Percentiles rank a stretch among this genome's conserved stretches.
Conservation (phyloP, 768 basidiomycete species). For the Exsudoporus frostii region DNA sequence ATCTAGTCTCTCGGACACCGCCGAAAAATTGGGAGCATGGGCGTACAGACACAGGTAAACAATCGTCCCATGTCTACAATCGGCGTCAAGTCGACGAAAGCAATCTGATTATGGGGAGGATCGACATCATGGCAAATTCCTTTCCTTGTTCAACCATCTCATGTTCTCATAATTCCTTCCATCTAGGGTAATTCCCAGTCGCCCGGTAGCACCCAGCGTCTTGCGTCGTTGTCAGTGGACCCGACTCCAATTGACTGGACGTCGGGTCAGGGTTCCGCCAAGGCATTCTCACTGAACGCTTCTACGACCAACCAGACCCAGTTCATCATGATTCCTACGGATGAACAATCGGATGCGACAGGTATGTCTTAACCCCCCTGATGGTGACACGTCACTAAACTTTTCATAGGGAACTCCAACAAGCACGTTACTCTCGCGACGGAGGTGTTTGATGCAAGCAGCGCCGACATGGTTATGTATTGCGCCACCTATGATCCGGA, state of each 20-base stretch:
- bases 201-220: conserved; percentile 5
- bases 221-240: conserved; percentile 24
- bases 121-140: conserved; percentile 48
- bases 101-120: conserved; percentile 36
- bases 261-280: conserved; percentile 24
- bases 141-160: conserved; percentile 2
- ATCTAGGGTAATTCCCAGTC: conserved; percentile 6
- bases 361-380: conserved; percentile 11
- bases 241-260: conserved; percentile 27
- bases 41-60: not conserved
- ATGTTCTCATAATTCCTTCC: not conserved
- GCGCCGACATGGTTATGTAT: conserved; percentile 38
- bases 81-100: conserved; percentile 14
- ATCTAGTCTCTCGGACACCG: conserved; percentile 21
- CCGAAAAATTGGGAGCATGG: not conserved
- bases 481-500: conserved; percentile 64
- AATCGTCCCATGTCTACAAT: not conserved
- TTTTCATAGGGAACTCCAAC: conserved; percentile 9
- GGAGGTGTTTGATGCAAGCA: conserved; percentile 39
- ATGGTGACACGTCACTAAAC: not conserved
- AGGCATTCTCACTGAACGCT: conserved; percentile 44
- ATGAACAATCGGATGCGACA: not conserved
- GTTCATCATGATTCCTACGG: conserved; percentile 37
- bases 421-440: conserved; percentile 43
- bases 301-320: conserved; percentile 46